These are phyloP conservation scores for Trichoderma koningiopsis DNA, from an alignment of 2,329 filamentous ascomycete genomes.

Conservation along the genomic window DNA sequence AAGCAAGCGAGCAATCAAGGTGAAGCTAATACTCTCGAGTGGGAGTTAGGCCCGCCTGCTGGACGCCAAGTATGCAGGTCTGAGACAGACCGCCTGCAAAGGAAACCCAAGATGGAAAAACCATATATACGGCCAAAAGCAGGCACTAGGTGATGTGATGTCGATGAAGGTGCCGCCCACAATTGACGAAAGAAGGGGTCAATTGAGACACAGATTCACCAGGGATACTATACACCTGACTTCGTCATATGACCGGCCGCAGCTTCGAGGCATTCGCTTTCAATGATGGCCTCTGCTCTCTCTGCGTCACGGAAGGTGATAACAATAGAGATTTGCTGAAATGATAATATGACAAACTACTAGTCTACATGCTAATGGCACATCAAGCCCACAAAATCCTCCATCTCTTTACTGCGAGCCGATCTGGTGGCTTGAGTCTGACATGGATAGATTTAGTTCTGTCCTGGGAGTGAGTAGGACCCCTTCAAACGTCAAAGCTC, in stretches of 20 bases:
- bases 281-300: not conserved
- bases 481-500: not conserved
- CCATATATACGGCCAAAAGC: not conserved
- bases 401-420: constrained; percentile 20
- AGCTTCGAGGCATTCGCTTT: not conserved
- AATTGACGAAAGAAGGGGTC: not conserved
- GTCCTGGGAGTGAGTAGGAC: not conserved
- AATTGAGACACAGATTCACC: not conserved
- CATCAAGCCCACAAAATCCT: not conserved
- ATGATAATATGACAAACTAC: not conserved
- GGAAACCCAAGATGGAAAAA: not conserved
- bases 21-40: not conserved
- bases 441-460: not conserved
- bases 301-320: not conserved
- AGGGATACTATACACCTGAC: not conserved
- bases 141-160: not conserved
- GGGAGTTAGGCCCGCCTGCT: not conserved
- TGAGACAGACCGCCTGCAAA: not conserved
- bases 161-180: not conserved
- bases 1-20: not conserved
- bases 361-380: not conserved
- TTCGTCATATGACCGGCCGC: not conserved
- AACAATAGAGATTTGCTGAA: not conserved
- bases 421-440: constrained; percentile 13
- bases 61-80: constrained; percentile 14